phyloP scores from a whole-genome alignment of 2,329 filamentous ascomycete species.

The Lachnellula subtilissima region DNA sequence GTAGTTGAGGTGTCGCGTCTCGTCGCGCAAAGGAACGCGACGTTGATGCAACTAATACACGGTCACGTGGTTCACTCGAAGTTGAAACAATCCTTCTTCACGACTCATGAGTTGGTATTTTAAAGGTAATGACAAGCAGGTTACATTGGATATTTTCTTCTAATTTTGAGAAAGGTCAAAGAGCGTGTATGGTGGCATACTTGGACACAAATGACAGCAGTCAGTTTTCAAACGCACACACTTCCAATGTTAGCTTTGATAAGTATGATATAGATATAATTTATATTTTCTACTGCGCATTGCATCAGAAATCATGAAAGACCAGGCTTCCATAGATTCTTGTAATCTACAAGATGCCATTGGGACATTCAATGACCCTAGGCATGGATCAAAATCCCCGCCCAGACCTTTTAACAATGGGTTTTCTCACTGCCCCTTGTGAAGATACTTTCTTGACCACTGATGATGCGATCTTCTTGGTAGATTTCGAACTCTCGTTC shows the following conservation, averaged over 20 bases:
- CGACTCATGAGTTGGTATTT: too few relatives aligned
- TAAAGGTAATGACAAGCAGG: too few relatives aligned
- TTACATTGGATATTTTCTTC: too few relatives aligned
- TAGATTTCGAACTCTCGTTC: conserved; percentile 44
- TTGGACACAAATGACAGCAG: not conserved
- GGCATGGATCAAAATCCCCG: conserved; percentile 36
- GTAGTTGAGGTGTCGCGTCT: not conserved
- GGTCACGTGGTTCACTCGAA: not conserved
- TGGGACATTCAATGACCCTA: not conserved
- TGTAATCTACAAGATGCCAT: too few relatives aligned
- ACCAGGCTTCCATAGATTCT: too few relatives aligned
- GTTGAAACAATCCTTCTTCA: too few relatives aligned
- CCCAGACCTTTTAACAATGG: conserved; percentile 51
- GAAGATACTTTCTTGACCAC: conserved; percentile 53
- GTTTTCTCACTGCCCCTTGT: conserved; percentile 59
- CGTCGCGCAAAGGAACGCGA: not conserved
- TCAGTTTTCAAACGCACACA: not conserved
- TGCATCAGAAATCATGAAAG: not conserved
- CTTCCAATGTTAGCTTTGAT: not conserved
- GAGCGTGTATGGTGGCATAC: too few relatives aligned
- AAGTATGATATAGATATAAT: not conserved
- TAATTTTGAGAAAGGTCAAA: too few relatives aligned
- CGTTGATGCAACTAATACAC: not conserved
- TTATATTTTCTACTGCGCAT: not conserved
- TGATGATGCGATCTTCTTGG: conserved; percentile 39